Percentiles rank a stretch among this genome's conserved stretches.
phyloP scores from a whole-genome alignment of 768 basidiomycete species.

The Rhodotorula taiwanensis region DNA sequence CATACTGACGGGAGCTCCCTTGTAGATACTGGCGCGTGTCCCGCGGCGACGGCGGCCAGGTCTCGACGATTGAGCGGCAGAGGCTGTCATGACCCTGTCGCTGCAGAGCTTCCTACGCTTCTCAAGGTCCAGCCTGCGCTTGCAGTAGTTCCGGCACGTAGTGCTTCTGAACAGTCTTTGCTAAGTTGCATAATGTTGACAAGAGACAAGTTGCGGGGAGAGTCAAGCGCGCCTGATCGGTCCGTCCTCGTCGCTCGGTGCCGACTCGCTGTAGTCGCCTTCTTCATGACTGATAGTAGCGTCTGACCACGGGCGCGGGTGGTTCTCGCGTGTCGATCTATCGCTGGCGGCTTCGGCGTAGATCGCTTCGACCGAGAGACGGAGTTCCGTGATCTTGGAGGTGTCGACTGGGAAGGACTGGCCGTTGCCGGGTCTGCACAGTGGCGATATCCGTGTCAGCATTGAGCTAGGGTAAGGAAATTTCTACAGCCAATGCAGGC shows the following conservation, averaged over 20 bases:
- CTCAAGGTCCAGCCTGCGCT: too few relatives aligned
- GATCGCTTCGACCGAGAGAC: not conserved
- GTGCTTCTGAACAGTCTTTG: too few relatives aligned
- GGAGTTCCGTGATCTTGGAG: not conserved
- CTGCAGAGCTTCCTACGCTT: too few relatives aligned
- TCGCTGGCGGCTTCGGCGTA: slow-evolving; percentile 16
- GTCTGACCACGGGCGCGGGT: too few relatives aligned
- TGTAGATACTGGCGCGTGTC: slow-evolving; percentile 33
- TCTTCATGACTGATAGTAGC: too few relatives aligned
- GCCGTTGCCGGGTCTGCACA: slow-evolving; percentile 20
- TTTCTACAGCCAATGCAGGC: too few relatives aligned
- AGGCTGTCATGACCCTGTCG: slow-evolving; percentile 21
- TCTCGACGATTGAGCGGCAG: slow-evolving; percentile 33
- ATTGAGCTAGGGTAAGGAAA: too few relatives aligned
- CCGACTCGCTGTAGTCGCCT: too few relatives aligned
- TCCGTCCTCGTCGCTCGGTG: slow-evolving; percentile 13
- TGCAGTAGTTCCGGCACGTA: too few relatives aligned
- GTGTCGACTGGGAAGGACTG: slow-evolving; percentile 15
- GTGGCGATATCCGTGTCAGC: not conserved
- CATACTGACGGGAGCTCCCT: not conserved
- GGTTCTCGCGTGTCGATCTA: not conserved
- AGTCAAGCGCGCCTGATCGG: slow-evolving; percentile 1
- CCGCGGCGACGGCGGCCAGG: slow-evolving; percentile 30
- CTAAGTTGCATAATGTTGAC: not conserved
- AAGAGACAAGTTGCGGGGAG: too few relatives aligned